Percentiles rank a stretch among this genome's conserved stretches.
phyloP scores from a whole-genome alignment of 768 basidiomycete genomes.

The Tricholoma furcatifolium region DNA sequence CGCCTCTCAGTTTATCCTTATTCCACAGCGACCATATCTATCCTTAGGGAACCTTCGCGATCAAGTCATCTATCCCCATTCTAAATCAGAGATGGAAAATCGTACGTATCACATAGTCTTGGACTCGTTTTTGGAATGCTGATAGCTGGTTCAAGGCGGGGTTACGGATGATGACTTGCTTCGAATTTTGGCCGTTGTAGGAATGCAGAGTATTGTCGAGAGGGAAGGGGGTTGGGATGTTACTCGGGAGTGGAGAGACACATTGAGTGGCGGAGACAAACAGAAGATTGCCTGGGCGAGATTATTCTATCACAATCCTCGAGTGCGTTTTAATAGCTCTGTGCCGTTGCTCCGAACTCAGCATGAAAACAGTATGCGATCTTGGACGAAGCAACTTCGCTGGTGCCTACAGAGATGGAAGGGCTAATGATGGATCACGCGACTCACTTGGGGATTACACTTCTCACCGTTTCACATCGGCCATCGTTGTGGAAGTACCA shows the following conservation, averaged over 20 bases:
- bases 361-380: conserved; percentile 79
- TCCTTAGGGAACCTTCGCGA: conserved; percentile 91
- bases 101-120: conserved; percentile 44
- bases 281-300: conserved; percentile 98
- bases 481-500: conserved; percentile 95
- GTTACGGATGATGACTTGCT: conserved; percentile 75
- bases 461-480: conserved; percentile 93
- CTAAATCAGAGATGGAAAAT: conserved; percentile 71
- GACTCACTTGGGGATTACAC: conserved; percentile 81
- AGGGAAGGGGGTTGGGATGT: conserved; percentile 96
- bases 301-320: conserved; percentile 93
- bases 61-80: conserved; percentile 95
- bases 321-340: conserved; percentile 45
- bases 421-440: conserved; percentile 95
- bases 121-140: not conserved
- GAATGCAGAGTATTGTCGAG: conserved; percentile 85
- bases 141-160: conserved; percentile 44
- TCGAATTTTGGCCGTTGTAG: conserved; percentile 69
- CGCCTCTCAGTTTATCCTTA: conserved; percentile 86
- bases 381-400: conserved; percentile 93
- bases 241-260: conserved; percentile 90
- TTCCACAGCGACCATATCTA: conserved; percentile 96
- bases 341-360: not conserved
- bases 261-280: conserved; percentile 92
- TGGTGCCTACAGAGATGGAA: conserved; percentile 91